These are phyloP conservation scores for Grosmannia penicillata DNA, from an alignment of 2,329 filamentous ascomycete species.

Conservation along the genomic window DNA sequence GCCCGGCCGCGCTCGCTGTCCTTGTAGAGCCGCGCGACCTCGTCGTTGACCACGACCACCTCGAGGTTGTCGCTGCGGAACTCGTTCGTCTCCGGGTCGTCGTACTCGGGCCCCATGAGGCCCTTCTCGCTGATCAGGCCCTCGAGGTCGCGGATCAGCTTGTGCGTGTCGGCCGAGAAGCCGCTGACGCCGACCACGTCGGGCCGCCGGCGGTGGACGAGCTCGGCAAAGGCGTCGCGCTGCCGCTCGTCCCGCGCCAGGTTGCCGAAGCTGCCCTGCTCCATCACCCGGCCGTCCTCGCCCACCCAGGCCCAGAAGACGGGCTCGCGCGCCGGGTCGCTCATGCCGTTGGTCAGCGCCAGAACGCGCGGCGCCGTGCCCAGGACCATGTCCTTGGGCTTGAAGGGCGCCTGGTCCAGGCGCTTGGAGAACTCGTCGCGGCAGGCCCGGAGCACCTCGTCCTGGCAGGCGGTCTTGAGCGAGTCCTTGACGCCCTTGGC, in stretches of 20 bases:
- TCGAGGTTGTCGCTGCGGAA: conserved; percentile 69
- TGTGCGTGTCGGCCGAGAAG: conserved; percentile 74
- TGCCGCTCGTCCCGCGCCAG: conserved; percentile 55
- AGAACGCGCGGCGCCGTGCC: conserved; percentile 81
- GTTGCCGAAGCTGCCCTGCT: conserved; percentile 77
- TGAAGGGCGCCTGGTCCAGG: conserved; percentile 90
- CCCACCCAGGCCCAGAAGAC: conserved; percentile 88
- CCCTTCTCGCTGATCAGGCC: conserved; percentile 64
- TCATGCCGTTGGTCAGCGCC: conserved; percentile 73
- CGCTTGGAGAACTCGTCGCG: conserved; percentile 80
- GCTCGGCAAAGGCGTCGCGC: conserved; percentile 57
- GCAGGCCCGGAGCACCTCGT: conserved; percentile 74
- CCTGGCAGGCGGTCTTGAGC: conserved; percentile 84
- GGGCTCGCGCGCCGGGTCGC: conserved; percentile 57
- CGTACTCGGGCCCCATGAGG: conserved; percentile 66
- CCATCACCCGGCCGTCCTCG: conserved; percentile 76
- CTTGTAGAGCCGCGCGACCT: conserved; percentile 92
- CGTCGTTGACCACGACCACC: conserved; percentile 85
- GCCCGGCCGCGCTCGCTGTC: conserved; percentile 64
- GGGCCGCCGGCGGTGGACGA: conserved; percentile 66
- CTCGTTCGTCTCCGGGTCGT: conserved; percentile 62
- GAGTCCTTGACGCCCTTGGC: conserved; percentile 90
- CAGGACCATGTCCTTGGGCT: conserved; percentile 81
- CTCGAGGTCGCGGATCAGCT: conserved; percentile 67
- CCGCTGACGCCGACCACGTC: conserved; percentile 86